Percentiles rank a stretch among this genome's conserved stretches.
Conservation (phyloP, 148 eudicot species). For the Nyssa sinensis region DNA sequence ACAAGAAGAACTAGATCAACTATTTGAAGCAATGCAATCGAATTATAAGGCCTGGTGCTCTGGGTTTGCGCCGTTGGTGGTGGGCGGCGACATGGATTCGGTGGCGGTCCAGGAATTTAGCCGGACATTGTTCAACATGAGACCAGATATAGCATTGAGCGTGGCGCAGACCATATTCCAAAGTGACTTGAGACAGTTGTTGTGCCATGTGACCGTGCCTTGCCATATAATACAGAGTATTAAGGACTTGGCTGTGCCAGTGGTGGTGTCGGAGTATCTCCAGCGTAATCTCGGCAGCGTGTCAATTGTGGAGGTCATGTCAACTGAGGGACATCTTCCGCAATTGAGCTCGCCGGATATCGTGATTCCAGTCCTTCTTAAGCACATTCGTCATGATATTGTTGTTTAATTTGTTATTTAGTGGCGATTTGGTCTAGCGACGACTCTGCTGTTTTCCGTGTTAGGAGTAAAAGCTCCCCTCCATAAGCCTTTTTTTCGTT, state of each 20-base stretch:
- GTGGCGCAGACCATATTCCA: conserved; percentile 62
- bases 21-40: conserved; percentile 54
- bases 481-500: too few species aligned
- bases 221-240: conserved; percentile 87
- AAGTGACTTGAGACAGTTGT: conserved; percentile 56
- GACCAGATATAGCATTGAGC: conserved; percentile 61
- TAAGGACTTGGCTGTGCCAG: conserved; percentile 92
- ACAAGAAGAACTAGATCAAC: conserved; percentile 61
- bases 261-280: conserved; percentile 82
- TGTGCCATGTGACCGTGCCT: conserved; percentile 60
- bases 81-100: conserved; percentile 74
- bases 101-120: conserved; percentile 69
- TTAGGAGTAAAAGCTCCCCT: too few species aligned
- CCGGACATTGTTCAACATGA: conserved; percentile 72
- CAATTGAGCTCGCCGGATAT: conserved; percentile 88
- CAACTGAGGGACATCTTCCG: conserved; percentile 87
- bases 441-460: too few species aligned
- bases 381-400: conserved; percentile 71
- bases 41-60: conserved; percentile 68
- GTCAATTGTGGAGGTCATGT: conserved; percentile 87
- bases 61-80: conserved; percentile 60
- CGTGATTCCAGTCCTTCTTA: conserved; percentile 67
- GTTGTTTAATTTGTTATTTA: conserved; percentile 26
- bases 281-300: conserved; percentile 77
- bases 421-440: too few species aligned